Conservation (phyloP, 2,329 filamentous ascomycete species). For the Claviceps lovelessii region DNA sequence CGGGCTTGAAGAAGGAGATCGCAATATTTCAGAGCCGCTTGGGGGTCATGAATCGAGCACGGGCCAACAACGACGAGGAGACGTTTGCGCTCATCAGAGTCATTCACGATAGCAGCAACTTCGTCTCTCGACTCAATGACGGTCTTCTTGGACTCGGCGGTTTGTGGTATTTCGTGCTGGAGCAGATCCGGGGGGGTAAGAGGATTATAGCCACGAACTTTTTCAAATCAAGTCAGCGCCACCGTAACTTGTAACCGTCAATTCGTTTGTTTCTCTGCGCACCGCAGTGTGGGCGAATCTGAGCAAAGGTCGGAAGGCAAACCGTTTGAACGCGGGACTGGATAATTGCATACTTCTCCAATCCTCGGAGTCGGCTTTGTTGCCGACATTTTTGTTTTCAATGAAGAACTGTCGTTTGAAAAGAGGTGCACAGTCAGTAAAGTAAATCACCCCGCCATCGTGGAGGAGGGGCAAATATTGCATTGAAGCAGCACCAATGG, state of each 20-base stretch:
- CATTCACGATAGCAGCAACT: conserved; percentile 61
- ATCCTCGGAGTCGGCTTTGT: conserved; percentile 60
- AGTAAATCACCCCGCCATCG: conserved; percentile 14
- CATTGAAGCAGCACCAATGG: neutral
- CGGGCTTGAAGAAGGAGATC: conserved; percentile 61
- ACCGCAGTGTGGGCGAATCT: neutral
- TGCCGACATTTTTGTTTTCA: conserved; percentile 65
- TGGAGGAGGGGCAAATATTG: neutral
- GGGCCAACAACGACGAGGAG: conserved; percentile 90
- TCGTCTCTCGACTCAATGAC: conserved; percentile 57
- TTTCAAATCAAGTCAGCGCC: neutral
- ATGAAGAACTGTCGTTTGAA: conserved; percentile 46
- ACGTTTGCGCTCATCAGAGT: conserved; percentile 61
- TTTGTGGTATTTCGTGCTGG: conserved; percentile 73
- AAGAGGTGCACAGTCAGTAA: conserved; percentile 5
- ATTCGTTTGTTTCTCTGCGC: neutral
- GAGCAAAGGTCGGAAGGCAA: neutral
- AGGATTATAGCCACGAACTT: conserved; percentile 81
- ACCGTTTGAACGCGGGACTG: neutral
- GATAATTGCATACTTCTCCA: conserved; percentile 54
- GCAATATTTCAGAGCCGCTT: conserved; percentile 77
- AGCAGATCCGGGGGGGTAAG: conserved; percentile 87
- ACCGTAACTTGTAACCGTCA: neutral
- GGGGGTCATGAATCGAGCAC: conserved; percentile 94
- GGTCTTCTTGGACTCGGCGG: conserved; percentile 43